A percentile compares a stretch with the other conserved stretches of the same genome.
phyloP scores from a whole-genome alignment of 1,284 basidiomycete species.

The Apiotrichum brassicae region DNA sequence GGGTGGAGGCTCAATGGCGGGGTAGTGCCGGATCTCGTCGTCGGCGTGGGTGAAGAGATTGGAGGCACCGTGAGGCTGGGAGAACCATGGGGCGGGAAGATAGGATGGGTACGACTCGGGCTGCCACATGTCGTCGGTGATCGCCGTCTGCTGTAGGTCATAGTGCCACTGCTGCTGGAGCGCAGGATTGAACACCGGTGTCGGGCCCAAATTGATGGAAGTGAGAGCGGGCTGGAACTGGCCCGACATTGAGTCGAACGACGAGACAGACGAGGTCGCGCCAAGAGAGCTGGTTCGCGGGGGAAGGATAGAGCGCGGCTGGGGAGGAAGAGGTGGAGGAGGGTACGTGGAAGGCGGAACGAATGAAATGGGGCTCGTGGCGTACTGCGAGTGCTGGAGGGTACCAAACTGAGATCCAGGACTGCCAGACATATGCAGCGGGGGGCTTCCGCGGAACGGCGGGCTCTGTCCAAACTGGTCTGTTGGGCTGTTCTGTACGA shows the following conservation, averaged over 20 bases:
- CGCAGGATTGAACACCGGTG: constrained; percentile 4
- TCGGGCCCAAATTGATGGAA: background rate
- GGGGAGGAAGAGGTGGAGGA: background rate
- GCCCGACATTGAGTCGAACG: background rate
- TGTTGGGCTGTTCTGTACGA: too few relatives aligned
- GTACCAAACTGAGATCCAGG: too few relatives aligned
- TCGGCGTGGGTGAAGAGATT: constrained; percentile 6
- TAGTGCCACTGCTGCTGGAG: constrained; percentile 7
- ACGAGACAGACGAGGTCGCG: too few relatives aligned
- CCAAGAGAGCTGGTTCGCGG: background rate
- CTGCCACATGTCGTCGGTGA: constrained; percentile 37
- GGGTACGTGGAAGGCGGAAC: too few relatives aligned
- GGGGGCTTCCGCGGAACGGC: too few relatives aligned
- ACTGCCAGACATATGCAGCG: too few relatives aligned
- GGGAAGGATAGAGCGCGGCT: background rate
- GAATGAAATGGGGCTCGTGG: too few relatives aligned
- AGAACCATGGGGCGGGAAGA: constrained; percentile 45
- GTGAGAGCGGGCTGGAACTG: background rate
- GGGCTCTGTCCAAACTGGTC: too few relatives aligned
- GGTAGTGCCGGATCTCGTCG: background rate
- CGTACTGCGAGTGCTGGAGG: too few relatives aligned
- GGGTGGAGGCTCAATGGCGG: background rate
- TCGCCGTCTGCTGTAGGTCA: constrained; percentile 10
- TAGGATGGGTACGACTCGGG: constrained; percentile 35
- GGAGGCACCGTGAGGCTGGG: constrained; percentile 31